Base-by-base conservation (phyloP, 208 protist genomes). In the Trypanosoma caninum region DNA sequence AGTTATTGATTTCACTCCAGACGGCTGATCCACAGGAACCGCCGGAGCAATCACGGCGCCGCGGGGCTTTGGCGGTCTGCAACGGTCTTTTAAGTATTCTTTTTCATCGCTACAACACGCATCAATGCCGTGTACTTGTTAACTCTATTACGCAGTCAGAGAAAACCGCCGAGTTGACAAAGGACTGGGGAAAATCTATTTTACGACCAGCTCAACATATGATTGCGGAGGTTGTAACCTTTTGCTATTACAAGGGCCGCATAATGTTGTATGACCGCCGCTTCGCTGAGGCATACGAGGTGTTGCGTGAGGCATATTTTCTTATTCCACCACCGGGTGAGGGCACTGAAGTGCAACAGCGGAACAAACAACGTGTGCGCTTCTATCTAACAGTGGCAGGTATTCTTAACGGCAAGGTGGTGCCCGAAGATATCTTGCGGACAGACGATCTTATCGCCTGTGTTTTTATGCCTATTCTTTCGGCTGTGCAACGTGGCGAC, bases 31-130 rank as follows among this genome's bases (percentile, higher is more conserved):
- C 80, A 1, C 22, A 66, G 3, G 76, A 87, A 22, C 53, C 74
- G 1, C 78, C 82, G 7, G 78, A 91, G 69, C 78, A 89, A 70
- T 91, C 87, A 20, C 80, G 87, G 8, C 83, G 87, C 23, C 87
- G 87, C 30, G 87, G 87, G 22, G 84, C 84, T 0, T 71, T 94
- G 13, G 63, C 84, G 2, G 74, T 91, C 2, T 83, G 87, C 47
- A 94, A 94, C 60, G 87, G 87, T 8, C 76, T 94, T 3, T 48
- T 94, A 10, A 78, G 69, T 44, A 87, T 89, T 30, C 68, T 94
- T 2, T 91, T 94, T 55, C 68, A 80, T 40, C 76, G 78, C 31
- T 78, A 89, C 73, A 91, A 89, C 69, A 91, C 81, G 3, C 84
- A 91, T 48, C 87, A 94, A 58, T 94, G 87, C 42, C 70, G 60